A percentile compares a stretch with the other conserved stretches of the same genome.
These are phyloP conservation scores for Punctularia strigosozonata DNA, from an alignment of 768 basidiomycete genomes.

Conservation along the genomic window DNA sequence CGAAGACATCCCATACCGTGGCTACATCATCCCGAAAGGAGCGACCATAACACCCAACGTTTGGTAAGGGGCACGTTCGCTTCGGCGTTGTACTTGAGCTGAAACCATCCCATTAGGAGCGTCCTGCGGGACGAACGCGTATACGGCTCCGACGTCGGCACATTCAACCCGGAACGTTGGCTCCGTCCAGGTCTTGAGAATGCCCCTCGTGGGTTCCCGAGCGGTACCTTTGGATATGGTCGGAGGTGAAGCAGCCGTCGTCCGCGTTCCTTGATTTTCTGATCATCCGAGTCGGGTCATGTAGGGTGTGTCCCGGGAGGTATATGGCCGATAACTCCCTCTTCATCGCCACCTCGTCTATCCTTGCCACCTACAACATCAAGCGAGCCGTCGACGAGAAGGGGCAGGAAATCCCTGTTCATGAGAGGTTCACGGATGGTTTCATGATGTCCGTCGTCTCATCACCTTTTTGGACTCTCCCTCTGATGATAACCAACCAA, in stretches of 20 bases:
- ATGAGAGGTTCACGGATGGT: no score
- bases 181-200: no score
- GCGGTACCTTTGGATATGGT: no score
- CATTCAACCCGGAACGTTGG: not conserved
- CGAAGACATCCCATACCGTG: not conserved
- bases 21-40: not conserved
- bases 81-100: no score
- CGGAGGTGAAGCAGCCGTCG: no score
- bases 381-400: conserved; percentile 5
- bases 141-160: not conserved
- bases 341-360: conserved; percentile 5
- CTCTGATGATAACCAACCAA: no score
- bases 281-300: not conserved
- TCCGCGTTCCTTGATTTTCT: no score
- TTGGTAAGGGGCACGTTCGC: no score
- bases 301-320: conserved; percentile 7
- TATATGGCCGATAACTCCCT: conserved; percentile 7
- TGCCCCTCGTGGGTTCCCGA: no score
- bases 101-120: not conserved
- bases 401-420: not conserved
- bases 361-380: conserved; percentile 7
- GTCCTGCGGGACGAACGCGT: not conserved
- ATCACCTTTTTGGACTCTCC: no score
- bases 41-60: not conserved
- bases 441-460: no score